Conservation (phyloP, 768 basidiomycete genomes). For the Tricholoma saponaceum region DNA sequence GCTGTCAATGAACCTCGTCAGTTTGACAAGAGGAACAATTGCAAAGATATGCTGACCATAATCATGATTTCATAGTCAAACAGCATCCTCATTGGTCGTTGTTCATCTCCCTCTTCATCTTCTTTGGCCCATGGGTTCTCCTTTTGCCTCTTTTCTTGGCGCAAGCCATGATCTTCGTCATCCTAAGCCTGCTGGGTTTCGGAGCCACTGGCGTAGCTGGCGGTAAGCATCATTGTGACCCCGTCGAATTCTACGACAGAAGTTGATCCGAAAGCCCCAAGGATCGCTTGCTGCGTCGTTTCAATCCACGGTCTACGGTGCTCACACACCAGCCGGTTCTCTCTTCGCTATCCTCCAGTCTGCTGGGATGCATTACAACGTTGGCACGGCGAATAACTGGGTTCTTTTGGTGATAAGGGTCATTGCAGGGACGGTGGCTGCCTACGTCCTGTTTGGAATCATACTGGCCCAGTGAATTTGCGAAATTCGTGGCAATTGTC, state of each 20-base stretch:
- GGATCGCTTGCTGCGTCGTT: conserved; percentile 22
- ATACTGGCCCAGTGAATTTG: not conserved
- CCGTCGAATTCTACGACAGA: not conserved
- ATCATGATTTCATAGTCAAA: conserved; percentile 8
- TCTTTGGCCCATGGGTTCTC: conserved; percentile 21
- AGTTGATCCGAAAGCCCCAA: not conserved
- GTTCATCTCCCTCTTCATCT: conserved; percentile 11
- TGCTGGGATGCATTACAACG: conserved; percentile 19
- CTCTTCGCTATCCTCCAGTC: conserved; percentile 21
- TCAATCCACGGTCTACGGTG: conserved; percentile 20
- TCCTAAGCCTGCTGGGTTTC: conserved; percentile 16
- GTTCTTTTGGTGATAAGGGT: conserved; percentile 47
- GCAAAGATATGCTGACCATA: not conserved
- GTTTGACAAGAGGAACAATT: not conserved
- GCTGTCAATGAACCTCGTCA: conserved; percentile 6
- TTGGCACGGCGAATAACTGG: conserved; percentile 59
- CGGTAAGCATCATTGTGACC: conserved; percentile 10
- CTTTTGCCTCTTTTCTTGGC: conserved; percentile 19
- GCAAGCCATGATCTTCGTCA: conserved; percentile 11
- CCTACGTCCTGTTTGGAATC: conserved; percentile 15
- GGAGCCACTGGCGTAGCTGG: conserved; percentile 14
- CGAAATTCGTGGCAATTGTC: not conserved
- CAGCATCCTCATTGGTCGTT: conserved; percentile 13
- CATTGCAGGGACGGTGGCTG: conserved; percentile 12
- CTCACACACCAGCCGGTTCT: conserved; percentile 18